A percentile compares a stretch with the other conserved stretches of the same genome.
Evolutionary conservation across 2,329 filamentous ascomycete species (phyloP).

Genomic region (Fusarium sambucinum): DNA sequence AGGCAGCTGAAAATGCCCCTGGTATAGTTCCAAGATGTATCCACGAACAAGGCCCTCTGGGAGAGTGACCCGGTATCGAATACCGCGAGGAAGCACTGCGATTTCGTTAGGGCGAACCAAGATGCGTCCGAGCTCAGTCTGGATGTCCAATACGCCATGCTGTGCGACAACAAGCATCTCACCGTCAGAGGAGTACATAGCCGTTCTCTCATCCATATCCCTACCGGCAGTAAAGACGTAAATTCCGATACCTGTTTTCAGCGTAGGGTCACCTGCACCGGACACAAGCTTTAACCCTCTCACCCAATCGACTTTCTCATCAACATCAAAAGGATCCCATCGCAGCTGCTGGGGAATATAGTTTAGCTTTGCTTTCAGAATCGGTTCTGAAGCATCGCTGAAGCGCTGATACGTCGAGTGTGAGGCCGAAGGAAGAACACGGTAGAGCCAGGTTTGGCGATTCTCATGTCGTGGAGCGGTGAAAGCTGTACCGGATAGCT

Average conservation of each 20-base stretch:
- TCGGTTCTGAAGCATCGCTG: background rate
- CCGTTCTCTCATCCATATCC: constrained; percentile 77
- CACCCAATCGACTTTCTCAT: constrained; percentile 68
- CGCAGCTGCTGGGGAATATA: constrained; percentile 79
- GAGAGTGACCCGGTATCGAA: constrained; percentile 77
- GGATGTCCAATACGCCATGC: constrained; percentile 78
- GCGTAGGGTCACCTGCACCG: constrained; percentile 81
- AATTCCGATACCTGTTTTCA: constrained; percentile 85
- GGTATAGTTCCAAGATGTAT: constrained; percentile 80
- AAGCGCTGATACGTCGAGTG: constrained; percentile 62
- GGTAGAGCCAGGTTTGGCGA: constrained; percentile 78
- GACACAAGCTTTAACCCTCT: constrained; percentile 75
- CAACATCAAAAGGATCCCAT: constrained; percentile 84
- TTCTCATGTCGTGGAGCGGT: constrained; percentile 76
- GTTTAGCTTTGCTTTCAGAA: constrained; percentile 47
- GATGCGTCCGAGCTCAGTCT: constrained; percentile 79
- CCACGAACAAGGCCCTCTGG: constrained; percentile 72
- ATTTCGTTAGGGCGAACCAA: constrained; percentile 84
- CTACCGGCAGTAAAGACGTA: constrained; percentile 82
- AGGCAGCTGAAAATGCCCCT: constrained; percentile 76
- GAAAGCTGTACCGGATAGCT: constrained; percentile 78
- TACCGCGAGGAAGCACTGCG: constrained; percentile 77
- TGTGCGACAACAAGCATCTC: constrained; percentile 83
- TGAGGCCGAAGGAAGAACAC: constrained; percentile 72
- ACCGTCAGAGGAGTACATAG: constrained; percentile 87